Evolutionary conservation across 2,329 filamentous ascomycete species (phyloP).

Genomic region (Calonectria montana): DNA sequence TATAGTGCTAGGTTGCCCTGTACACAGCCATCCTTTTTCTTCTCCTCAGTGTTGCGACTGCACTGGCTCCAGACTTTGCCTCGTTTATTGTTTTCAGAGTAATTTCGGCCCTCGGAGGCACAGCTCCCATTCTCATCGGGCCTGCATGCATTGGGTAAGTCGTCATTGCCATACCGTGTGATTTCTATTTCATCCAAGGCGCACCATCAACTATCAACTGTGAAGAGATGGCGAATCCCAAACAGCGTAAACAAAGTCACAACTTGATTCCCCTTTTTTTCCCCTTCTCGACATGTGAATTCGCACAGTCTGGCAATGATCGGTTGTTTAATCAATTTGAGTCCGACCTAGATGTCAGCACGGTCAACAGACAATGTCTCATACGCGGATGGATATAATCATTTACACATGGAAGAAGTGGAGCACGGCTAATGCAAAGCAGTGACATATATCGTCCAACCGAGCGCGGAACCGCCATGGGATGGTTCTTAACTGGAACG

Average conservation of each 20-base stretch:
- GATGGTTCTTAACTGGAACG: conserved; percentile 79
- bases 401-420: background rate
- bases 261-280: background rate
- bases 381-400: background rate
- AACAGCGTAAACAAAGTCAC: background rate
- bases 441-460: conserved; percentile 73
- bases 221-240: background rate
- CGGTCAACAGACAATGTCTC: background rate
- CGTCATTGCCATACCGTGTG: background rate
- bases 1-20: conserved; percentile 52
- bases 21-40: conserved; percentile 73
- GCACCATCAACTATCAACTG: background rate
- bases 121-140: conserved; percentile 78
- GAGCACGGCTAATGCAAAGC: conserved; percentile 24
- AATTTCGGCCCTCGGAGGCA: conserved; percentile 80
- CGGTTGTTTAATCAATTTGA: background rate
- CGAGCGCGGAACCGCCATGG: conserved; percentile 77
- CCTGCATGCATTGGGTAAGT: conserved; percentile 73
- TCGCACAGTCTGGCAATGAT: background rate
- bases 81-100: conserved; percentile 81
- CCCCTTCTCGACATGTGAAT: background rate
- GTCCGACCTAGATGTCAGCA: background rate
- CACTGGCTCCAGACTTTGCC: conserved; percentile 76
- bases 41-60: conserved; percentile 77
- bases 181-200: background rate